Evolutionary conservation across 805 yeast genomes (phyloP), one percentile per base, ranked within the genome.

Genomic region (Lipomyces sp.): DNA sequence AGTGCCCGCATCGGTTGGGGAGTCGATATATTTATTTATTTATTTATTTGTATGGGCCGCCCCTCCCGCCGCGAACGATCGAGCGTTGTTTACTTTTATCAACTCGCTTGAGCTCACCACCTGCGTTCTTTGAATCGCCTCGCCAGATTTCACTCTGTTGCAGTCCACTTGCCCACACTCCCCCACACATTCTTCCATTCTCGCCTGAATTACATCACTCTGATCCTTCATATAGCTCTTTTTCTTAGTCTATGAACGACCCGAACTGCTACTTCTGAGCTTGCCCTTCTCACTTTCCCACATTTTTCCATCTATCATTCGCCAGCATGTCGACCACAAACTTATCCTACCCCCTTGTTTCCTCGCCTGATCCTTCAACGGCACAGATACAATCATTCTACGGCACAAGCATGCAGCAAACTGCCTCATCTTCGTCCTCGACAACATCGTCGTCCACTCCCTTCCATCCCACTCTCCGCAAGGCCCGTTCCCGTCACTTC

Each of bases 401-500:
- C 48, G 48, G 48, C 48, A 42, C 48, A 42, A 42, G 24, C 48
- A 42, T 42, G 48, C 48, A 42, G 48, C 48, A 42, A 42, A 13
- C 60, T 30, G 11, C 60, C 39, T 59, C 62, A 13, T 59, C 62
- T 2, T 6, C 62, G 8, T n/a, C 62, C 2, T 51, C 62, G n/a
- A 50, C 57, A 32, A 34, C 42, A 45, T 59, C 62, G 29, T 50
- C 64, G 29, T 39, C 60, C 35, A 39, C 39, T 15, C 3, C 60
- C 15, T 4, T 32, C 37, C 57, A 54, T 8, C 67, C 64, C 6
- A 53, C 50, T 10, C 60, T 66, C 24, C 69, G 63, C 45, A 64
- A 61, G 35, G 69, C 70, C 4, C 66, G 64, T 11, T 67, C 70
- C n/a, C 66, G 70, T n/a, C 70, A 67, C 50, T 67, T 67, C 30